Evolutionary conservation across 2,329 filamentous ascomycete genomes (phyloP).

Genomic region (Neofusicoccum sp.): DNA sequence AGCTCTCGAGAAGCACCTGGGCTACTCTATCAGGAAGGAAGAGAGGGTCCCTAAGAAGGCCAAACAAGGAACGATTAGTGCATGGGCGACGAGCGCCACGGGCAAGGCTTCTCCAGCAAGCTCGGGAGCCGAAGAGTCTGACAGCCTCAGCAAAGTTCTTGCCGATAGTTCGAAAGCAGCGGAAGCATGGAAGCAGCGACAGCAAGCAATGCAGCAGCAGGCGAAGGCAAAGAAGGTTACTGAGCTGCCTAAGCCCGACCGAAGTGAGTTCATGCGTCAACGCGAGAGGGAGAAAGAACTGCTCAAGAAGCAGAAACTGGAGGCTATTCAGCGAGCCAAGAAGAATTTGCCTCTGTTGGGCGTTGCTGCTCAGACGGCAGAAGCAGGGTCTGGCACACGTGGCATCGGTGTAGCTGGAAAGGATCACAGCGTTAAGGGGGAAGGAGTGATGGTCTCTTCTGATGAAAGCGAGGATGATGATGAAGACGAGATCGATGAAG

Average conservation of each 20-base stretch:
- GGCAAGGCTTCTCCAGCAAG: neutral
- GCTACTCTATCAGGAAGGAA: slow-evolving; percentile 34
- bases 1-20: slow-evolving; percentile 56
- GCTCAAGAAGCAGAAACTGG: slow-evolving; percentile 65
- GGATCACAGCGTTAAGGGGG: slow-evolving; percentile 70
- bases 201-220: slow-evolving; percentile 22
- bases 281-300: slow-evolving; percentile 69
- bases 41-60: slow-evolving; percentile 28
- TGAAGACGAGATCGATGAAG: slow-evolving; percentile 58
- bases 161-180: slow-evolving; percentile 40
- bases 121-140: slow-evolving; percentile 8
- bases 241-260: slow-evolving; percentile 39
- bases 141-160: slow-evolving; percentile 47
- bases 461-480: slow-evolving; percentile 62
- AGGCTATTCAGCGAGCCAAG: slow-evolving; percentile 68
- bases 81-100: slow-evolving; percentile 18
- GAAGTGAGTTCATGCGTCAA: slow-evolving; percentile 66
- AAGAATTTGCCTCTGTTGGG: slow-evolving; percentile 44
- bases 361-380: slow-evolving; percentile 57
- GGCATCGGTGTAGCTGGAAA: slow-evolving; percentile 73
- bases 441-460: slow-evolving; percentile 85
- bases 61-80: slow-evolving; percentile 23
- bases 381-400: slow-evolving; percentile 75
- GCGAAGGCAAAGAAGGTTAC: slow-evolving; percentile 23
- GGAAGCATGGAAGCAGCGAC: slow-evolving; percentile 24